A percentile compares a stretch with the other conserved stretches of the same genome.
Conservation (phyloP, 805 yeast species). For the Dipodascus geniculatus region DNA sequence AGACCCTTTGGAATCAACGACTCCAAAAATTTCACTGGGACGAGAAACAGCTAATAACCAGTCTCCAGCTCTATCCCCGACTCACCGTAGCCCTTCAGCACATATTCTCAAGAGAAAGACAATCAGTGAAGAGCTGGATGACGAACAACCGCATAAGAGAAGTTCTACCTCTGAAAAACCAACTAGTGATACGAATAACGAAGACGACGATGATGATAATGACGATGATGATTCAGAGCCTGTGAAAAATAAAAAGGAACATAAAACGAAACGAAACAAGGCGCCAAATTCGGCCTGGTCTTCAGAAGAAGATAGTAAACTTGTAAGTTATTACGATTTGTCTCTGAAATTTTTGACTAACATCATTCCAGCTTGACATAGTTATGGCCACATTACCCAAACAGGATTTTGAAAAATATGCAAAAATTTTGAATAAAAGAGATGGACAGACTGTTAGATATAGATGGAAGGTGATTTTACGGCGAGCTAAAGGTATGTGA, state of each 20-base stretch:
- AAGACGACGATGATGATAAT: neutral
- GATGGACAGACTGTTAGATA: constrained; percentile 26
- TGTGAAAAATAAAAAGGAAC: constrained; percentile 2
- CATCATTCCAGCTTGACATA: constrained; percentile 17
- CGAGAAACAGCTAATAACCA: too few species aligned
- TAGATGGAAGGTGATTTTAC: constrained; percentile 25
- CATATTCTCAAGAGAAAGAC: neutral
- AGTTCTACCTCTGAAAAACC: neutral
- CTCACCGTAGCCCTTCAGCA: too few species aligned
- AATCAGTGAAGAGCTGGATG: too few species aligned
- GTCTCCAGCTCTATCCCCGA: too few species aligned
- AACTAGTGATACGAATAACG: neutral
- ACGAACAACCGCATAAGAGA: neutral
- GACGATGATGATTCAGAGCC: neutral
- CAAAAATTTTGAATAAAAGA: constrained; percentile 23
- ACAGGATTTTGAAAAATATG: constrained; percentile 24
- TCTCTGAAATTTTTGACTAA: neutral
- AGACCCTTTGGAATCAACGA: too few species aligned
- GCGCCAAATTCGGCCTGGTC: constrained; percentile 27
- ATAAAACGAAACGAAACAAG: constrained; percentile 17
- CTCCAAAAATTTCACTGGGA: too few species aligned
- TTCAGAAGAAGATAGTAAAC: constrained; percentile 21
- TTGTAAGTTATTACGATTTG: constrained; percentile 15
- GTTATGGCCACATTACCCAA: constrained; percentile 24
- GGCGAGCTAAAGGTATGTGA: constrained; percentile 22